Evolutionary conservation across 768 basidiomycete genomes (phyloP).

Genomic region (Postia placenta): DNA sequence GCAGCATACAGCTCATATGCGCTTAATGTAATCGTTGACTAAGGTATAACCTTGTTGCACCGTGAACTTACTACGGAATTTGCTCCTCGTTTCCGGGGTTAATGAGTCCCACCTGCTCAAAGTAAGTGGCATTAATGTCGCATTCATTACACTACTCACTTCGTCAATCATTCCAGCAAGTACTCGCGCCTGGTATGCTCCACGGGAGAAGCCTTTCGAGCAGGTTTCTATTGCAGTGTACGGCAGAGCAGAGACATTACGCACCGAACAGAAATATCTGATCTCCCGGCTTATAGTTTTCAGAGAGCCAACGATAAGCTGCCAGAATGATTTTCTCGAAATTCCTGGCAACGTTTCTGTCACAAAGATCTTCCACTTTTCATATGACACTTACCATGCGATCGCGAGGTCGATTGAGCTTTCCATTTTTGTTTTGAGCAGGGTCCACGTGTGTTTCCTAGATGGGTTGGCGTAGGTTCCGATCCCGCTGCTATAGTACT

Average conservation of each 20-base stretch:
- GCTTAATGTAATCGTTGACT: slow-evolving; percentile 2
- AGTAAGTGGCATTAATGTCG: no score
- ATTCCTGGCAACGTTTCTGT: no score
- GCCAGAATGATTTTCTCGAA: slow-evolving; percentile 13
- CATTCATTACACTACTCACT: slow-evolving; percentile 15
- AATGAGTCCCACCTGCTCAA: slow-evolving; percentile 30
- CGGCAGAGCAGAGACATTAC: not conserved
- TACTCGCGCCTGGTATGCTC: slow-evolving; percentile 35
- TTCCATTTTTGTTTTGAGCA: not conserved
- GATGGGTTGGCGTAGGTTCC: slow-evolving; percentile 15
- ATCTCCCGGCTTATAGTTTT: slow-evolving; percentile 26
- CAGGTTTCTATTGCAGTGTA: no score
- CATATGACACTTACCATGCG: no score
- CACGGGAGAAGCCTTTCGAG: slow-evolving; percentile 41
- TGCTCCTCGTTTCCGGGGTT: slow-evolving; percentile 25
- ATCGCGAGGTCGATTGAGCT: no score
- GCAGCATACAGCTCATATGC: slow-evolving; percentile 14
- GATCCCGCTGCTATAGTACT: slow-evolving; percentile 18
- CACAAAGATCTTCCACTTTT: no score
- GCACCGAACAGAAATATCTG: slow-evolving; percentile 31
- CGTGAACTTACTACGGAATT: slow-evolving; percentile 20
- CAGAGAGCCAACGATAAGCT: slow-evolving; percentile 28
- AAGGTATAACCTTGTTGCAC: no score
- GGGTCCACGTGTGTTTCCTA: not conserved
- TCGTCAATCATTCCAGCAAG: slow-evolving; percentile 36